Percentiles rank a stretch among this genome's conserved stretches.
Evolutionary conservation across 2,329 filamentous ascomycete genomes (phyloP).

Genomic region (Pseudofabraea citricarpa): DNA sequence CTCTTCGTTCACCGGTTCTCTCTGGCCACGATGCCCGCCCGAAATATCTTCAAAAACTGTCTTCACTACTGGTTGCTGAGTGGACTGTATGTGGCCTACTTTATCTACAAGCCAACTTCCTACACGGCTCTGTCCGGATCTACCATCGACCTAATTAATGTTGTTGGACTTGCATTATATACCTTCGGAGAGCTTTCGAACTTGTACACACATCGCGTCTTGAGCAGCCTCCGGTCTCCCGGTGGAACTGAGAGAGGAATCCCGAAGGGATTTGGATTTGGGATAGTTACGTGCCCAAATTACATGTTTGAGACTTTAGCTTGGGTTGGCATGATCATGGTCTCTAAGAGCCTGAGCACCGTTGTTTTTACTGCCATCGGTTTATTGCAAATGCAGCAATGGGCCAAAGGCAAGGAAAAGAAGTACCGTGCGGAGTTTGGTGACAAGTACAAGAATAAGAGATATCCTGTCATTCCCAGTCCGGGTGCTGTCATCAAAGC

Average conservation of each 20-base stretch:
- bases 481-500: neutral
- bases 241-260: constrained; percentile 87
- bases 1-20: constrained; percentile 94
- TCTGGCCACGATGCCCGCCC: constrained; percentile 84
- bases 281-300: constrained; percentile 89
- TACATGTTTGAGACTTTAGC: constrained; percentile 90
- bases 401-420: constrained; percentile 89
- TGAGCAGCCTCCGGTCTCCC: constrained; percentile 70
- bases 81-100: constrained; percentile 76
- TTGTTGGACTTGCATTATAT: constrained; percentile 67
- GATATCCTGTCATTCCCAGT: constrained; percentile 76
- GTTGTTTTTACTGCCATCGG: constrained; percentile 72
- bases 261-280: constrained; percentile 79
- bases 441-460: constrained; percentile 94
- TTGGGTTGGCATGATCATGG: constrained; percentile 78
- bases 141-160: constrained; percentile 44
- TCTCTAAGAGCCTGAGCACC: constrained; percentile 75
- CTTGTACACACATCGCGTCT: constrained; percentile 71
- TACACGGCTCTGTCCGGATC: constrained; percentile 49
- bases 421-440: constrained; percentile 88
- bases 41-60: constrained; percentile 93
- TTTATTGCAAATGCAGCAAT: constrained; percentile 73
- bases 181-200: constrained; percentile 76
- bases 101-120: constrained; percentile 75
- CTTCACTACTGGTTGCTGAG: constrained; percentile 88